phyloP scores from a whole-genome alignment of 2,329 filamentous ascomycete genomes.

The Dactylellina parvicollis region DNA sequence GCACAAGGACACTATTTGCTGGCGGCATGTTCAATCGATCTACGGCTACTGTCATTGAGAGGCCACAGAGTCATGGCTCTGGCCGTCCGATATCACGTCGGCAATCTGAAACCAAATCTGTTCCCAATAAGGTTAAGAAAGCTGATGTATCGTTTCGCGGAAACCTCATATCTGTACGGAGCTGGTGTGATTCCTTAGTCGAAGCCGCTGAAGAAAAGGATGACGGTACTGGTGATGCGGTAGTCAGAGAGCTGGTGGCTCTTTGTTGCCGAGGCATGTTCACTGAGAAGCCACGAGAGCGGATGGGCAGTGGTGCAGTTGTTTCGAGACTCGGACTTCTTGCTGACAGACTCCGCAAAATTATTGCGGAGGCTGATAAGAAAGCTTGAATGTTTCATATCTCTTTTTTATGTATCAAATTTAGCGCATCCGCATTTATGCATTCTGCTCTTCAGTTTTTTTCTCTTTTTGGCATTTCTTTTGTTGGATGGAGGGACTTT shows the following conservation, averaged over 20 bases:
- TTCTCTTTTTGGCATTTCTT: background rate
- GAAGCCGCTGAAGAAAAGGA: slow-evolving; percentile 50
- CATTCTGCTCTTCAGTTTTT: background rate
- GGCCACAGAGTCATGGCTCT: slow-evolving; percentile 22
- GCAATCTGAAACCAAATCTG: slow-evolving; percentile 20
- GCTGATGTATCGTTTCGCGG: slow-evolving; percentile 43
- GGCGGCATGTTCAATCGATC: slow-evolving; percentile 26
- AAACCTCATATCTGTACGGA: slow-evolving; percentile 26
- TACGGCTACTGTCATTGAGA: slow-evolving; percentile 19
- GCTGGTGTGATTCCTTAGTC: slow-evolving; percentile 48
- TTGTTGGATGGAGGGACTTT: background rate
- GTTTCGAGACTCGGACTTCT: slow-evolving; percentile 40
- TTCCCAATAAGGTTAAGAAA: slow-evolving; percentile 19
- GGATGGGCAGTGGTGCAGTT: slow-evolving; percentile 43
- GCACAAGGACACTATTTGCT: slow-evolving; percentile 25
- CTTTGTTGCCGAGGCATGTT: slow-evolving; percentile 52
- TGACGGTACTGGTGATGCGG: slow-evolving; percentile 46
- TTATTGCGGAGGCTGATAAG: slow-evolving; percentile 20
- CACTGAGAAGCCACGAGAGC: slow-evolving; percentile 34
- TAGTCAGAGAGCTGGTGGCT: slow-evolving; percentile 36
- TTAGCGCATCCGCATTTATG: background rate
- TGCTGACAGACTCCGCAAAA: slow-evolving; percentile 42
- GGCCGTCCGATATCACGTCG: slow-evolving; percentile 19
- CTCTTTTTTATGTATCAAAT: background rate
- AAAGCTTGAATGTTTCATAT: slow-evolving; percentile 7